These are phyloP conservation scores for Phytophthora foliorum DNA, from an alignment of 352 stramenopile genomes.

Conservation along the genomic window DNA sequence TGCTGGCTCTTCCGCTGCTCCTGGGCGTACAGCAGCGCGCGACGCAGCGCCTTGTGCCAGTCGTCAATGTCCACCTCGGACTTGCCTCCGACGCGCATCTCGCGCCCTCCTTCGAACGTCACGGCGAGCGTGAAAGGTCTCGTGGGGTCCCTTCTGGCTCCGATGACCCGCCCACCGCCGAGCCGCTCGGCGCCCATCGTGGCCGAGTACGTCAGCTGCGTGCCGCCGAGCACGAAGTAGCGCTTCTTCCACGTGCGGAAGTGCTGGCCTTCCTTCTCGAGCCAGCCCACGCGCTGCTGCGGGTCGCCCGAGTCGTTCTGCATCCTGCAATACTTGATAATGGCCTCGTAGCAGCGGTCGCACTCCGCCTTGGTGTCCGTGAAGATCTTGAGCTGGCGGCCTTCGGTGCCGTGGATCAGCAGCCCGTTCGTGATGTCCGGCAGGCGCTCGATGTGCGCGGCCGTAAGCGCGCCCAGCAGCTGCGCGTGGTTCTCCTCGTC, in stretches of 20 bases:
- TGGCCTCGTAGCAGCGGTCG: constrained; percentile 78
- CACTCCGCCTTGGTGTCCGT: constrained; percentile 77
- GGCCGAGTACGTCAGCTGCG: constrained; percentile 69
- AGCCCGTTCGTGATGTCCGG: constrained; percentile 81
- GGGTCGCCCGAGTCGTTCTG: constrained; percentile 37
- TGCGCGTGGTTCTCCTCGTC: constrained; percentile 73
- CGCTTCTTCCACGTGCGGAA: constrained; percentile 80
- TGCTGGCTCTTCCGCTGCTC: constrained; percentile 39
- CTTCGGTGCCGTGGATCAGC: constrained; percentile 69
- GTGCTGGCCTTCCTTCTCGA: constrained; percentile 77
- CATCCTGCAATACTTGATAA: constrained; percentile 57
- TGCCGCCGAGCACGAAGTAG: constrained; percentile 77
- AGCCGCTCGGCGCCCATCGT: constrained; percentile 60
- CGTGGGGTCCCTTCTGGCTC: constrained; percentile 63
- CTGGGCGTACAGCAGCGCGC: constrained; percentile 51
- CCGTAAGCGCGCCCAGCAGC: constrained; percentile 74
- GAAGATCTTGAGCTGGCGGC: constrained; percentile 83
- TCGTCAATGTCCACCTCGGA: constrained; percentile 76
- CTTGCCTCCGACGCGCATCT: constrained; percentile 73
- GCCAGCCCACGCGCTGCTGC: constrained; percentile 59
- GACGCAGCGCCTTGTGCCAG: constrained; percentile 72
- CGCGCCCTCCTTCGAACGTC: constrained; percentile 68
- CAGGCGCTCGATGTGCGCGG: constrained; percentile 70
- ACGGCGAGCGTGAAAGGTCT: constrained; percentile 68
- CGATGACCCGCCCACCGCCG: constrained; percentile 63